A percentile compares a stretch with the other conserved stretches of the same genome.
Evolutionary conservation across 202 grass and related monocot genomes (phyloP).

Genomic region (Zoysia matrella): DNA sequence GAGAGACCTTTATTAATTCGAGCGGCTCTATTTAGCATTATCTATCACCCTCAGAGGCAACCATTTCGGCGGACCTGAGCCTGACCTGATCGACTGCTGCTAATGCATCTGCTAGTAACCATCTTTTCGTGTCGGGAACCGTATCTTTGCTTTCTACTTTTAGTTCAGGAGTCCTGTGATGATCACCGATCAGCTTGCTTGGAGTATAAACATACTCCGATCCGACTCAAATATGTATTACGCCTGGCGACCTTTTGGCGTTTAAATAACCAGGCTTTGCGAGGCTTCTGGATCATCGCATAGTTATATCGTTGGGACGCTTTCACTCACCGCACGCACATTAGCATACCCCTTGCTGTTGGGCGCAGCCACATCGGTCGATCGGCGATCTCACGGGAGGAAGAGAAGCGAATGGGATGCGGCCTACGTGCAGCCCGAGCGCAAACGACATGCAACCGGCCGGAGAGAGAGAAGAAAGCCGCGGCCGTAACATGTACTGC

Average conservation of each 20-base stretch:
- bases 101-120: slow-evolving; percentile 4
- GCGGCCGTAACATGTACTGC: slow-evolving; percentile 42
- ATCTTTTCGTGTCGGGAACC: slow-evolving; percentile 23
- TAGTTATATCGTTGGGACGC: background rate
- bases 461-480: background rate
- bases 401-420: slow-evolving; percentile 22
- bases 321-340: slow-evolving; percentile 50
- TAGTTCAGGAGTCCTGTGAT: slow-evolving; percentile 19
- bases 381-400: too few species aligned
- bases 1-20: background rate
- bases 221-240: slow-evolving; percentile 13
- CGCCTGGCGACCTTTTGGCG: slow-evolving; percentile 8
- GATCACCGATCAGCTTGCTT: slow-evolving; percentile 36
- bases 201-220: slow-evolving; percentile 50
- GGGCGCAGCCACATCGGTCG: background rate
- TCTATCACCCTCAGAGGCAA: background rate
- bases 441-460: slow-evolving; percentile 34
- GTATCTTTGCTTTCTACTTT: slow-evolving; percentile 60
- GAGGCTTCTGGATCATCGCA: slow-evolving; percentile 35
- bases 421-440: slow-evolving; percentile 20
- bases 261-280: background rate
- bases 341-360: slow-evolving; percentile 16
- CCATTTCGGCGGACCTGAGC: slow-evolving; percentile 14
- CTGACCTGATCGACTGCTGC: background rate
- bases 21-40: slow-evolving; percentile 29